phyloP scores from a whole-genome alignment of 345 rosid genomes.

The Linum tenue region DNA sequence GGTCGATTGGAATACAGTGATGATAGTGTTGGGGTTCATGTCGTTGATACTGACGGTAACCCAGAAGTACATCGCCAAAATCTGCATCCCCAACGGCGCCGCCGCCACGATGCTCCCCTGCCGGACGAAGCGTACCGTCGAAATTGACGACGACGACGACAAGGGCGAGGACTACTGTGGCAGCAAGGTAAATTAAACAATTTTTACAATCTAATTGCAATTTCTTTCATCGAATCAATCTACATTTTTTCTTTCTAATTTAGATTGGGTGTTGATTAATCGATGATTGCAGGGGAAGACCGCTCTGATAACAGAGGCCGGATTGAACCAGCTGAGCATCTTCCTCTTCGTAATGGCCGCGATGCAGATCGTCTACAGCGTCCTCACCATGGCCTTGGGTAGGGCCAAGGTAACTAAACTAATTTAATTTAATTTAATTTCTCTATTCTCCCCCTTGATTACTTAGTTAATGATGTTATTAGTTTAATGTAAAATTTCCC shows the following conservation, averaged over 20 bases:
- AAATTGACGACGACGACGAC: constrained; percentile 13
- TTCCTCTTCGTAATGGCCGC: constrained; percentile 62
- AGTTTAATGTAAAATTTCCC: too few species aligned
- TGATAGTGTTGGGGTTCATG: constrained; percentile 69
- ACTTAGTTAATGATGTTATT: neutral
- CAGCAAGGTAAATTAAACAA: constrained; percentile 33
- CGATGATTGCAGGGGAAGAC: constrained; percentile 36
- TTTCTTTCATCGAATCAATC: neutral
- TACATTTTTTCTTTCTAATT: too few species aligned
- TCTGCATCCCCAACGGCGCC: constrained; percentile 39
- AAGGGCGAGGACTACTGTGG: constrained; percentile 34
- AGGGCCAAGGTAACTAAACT: constrained; percentile 48
- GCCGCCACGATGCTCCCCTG: constrained; percentile 63
- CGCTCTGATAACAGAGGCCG: constrained; percentile 46
- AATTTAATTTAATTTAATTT: neutral
- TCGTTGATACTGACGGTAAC: constrained; percentile 51
- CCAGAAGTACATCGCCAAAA: constrained; percentile 39
- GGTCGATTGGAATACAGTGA: constrained; percentile 29
- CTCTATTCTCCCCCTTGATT: neutral
- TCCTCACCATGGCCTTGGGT: constrained; percentile 54
- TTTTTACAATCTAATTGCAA: neutral
- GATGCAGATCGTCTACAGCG: constrained; percentile 56
- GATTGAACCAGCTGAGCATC: constrained; percentile 54
- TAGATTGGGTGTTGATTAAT: too few species aligned
- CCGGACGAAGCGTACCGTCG: neutral